phyloP scores from a whole-genome alignment of 768 basidiomycete genomes.

The Podaxis carcinomalis region DNA sequence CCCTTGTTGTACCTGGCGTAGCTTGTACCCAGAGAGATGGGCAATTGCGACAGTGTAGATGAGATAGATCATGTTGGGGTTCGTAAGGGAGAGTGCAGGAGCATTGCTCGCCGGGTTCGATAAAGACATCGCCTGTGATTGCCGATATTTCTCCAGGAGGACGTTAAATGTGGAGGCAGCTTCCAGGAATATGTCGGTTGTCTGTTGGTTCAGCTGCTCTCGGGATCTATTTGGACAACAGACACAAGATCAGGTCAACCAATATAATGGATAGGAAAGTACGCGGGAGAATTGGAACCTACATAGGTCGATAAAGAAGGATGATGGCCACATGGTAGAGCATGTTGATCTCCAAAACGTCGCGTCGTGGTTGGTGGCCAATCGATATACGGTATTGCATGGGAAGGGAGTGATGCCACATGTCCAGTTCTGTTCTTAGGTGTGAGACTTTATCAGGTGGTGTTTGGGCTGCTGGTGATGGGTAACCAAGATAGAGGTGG shows the following conservation, averaged over 20 bases:
- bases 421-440: conserved; percentile 19
- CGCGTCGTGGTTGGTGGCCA: conserved; percentile 19
- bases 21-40: conserved; percentile 15
- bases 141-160: conserved; percentile 23
- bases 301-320: conserved; percentile 23
- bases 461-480: conserved; percentile 8
- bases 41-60: conserved; percentile 19
- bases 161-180: conserved; percentile 25
- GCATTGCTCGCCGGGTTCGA: not conserved
- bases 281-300: not conserved
- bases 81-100: conserved; percentile 15
- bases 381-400: conserved; percentile 21
- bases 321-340: conserved; percentile 24
- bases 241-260: not conserved
- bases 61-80: conserved; percentile 21
- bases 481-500: conserved; percentile 20
- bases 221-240: conserved; percentile 12
- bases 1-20: conserved; percentile 12
- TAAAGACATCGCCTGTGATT: not conserved
- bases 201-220: conserved; percentile 14
- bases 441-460: conserved; percentile 13
- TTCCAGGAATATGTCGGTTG: conserved; percentile 17
- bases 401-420: conserved; percentile 23
- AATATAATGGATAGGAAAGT: not conserved
- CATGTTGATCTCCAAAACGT: conserved; percentile 27